Percentiles rank a stretch among this genome's conserved stretches.
Conservation (phyloP, 306 rosid species). For the Canavalia gladiata region DNA sequence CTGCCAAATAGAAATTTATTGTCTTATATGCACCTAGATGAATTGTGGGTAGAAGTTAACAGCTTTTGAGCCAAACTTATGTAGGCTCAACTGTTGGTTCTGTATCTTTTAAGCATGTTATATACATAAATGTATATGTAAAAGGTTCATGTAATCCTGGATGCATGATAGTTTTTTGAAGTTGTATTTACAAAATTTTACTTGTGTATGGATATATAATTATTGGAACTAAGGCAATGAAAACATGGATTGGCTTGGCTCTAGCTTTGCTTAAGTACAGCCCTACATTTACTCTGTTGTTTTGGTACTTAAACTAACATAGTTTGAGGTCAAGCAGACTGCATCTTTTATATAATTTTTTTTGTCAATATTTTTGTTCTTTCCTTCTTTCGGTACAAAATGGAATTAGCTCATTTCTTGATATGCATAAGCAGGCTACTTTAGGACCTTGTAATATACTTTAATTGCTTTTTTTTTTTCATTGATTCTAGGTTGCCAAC, state of each 20-base stretch:
- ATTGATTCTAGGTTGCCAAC: constrained; percentile 82
- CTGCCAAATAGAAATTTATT: constrained; percentile 31
- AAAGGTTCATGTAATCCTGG: neutral
- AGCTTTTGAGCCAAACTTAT: neutral
- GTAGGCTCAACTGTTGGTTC: neutral
- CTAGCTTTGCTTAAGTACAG: constrained; percentile 28
- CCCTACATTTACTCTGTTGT: neutral
- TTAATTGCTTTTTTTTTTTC: constrained; percentile 27
- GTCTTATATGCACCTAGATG: constrained; percentile 28
- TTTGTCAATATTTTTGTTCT: neutral
- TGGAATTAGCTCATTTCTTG: constrained; percentile 22
- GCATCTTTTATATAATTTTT: neutral
- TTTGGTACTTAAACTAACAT: neutral
- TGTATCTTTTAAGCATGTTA: constrained; percentile 28
- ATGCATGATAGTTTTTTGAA: neutral
- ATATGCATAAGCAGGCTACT: constrained; percentile 10
- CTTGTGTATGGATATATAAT: constrained; percentile 1
- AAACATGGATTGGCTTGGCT: constrained; percentile 8
- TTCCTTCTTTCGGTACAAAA: constrained; percentile 9
- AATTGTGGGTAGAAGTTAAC: constrained; percentile 32
- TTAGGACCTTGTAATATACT: constrained; percentile 21
- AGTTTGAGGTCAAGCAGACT: neutral
- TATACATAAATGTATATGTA: neutral
- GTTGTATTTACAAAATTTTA: neutral
- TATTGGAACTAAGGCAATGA: constrained; percentile 5